Conservation (phyloP, 2,329 filamentous ascomycete genomes). For the Penicillium fuscoglaucum region DNA sequence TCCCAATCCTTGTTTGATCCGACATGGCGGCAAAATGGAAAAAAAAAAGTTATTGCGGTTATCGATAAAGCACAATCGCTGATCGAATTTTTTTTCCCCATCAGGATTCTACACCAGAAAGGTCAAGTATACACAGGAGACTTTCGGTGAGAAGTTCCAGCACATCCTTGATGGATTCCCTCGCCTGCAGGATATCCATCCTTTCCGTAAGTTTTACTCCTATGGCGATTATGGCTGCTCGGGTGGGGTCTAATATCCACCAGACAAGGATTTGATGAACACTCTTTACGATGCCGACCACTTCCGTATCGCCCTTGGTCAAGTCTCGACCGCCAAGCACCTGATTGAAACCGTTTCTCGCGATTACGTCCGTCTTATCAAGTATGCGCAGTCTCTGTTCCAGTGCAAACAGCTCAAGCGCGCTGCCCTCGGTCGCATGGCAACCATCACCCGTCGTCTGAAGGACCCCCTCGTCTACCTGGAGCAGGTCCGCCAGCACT, state of each 20-base stretch:
- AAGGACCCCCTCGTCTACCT: conserved; percentile 95
- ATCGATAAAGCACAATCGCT: conserved; percentile 33
- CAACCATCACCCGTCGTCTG: conserved; percentile 89
- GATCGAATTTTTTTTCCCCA: conserved; percentile 28
- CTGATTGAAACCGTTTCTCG: conserved; percentile 93
- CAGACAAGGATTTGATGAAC: conserved; percentile 81
- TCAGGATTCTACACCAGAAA: conserved; percentile 91
- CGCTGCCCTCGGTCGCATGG: conserved; percentile 95
- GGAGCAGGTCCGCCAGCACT: conserved; percentile 93
- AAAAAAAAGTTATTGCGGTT: conserved; percentile 23
- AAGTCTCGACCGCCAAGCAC: conserved; percentile 93
- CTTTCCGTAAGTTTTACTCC: conserved; percentile 65
- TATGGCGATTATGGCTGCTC: background rate
- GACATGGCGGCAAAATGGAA: background rate
- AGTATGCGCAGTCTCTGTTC: conserved; percentile 95
- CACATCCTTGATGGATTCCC: conserved; percentile 92
- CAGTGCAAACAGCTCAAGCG: conserved; percentile 99
- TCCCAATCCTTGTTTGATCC: background rate
- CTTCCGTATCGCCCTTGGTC: conserved; percentile 93
- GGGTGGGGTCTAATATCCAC: conserved; percentile 20
- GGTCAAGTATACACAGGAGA: conserved; percentile 97
- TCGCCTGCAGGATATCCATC: conserved; percentile 88
- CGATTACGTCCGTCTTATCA: conserved; percentile 93
- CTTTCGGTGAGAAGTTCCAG: conserved; percentile 89
- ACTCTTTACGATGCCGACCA: conserved; percentile 98